phyloP scores from a whole-genome alignment of 2,329 filamentous ascomycete genomes.

The Fusarium euwallaceae region DNA sequence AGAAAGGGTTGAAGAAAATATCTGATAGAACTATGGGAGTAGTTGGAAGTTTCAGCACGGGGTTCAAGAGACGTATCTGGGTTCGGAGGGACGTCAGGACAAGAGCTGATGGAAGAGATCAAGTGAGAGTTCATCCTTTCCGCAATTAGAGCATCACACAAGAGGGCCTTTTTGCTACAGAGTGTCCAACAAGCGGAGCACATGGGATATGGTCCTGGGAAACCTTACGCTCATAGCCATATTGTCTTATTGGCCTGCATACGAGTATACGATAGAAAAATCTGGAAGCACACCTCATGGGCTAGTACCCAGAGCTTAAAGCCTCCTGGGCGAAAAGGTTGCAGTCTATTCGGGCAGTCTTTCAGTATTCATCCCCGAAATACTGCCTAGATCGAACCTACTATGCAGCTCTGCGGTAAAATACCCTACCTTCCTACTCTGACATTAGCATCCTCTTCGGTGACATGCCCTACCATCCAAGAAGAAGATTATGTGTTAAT shows the following conservation, averaged over 20 bases:
- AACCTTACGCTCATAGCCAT: background rate
- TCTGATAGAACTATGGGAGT: background rate
- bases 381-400: background rate
- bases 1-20: background rate
- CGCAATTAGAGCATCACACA: background rate
- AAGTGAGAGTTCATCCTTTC: background rate
- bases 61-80: background rate
- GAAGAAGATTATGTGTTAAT: background rate
- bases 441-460: background rate
- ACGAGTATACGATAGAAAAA: background rate
- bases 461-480: background rate
- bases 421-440: background rate
- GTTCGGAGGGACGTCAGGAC: background rate
- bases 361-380: background rate
- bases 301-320: background rate
- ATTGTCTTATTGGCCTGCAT: background rate
- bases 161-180: background rate
- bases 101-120: background rate
- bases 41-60: background rate
- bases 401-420: background rate
- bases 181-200: background rate
- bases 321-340: background rate
- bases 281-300: background rate
- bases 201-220: background rate
- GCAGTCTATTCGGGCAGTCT: background rate